Conservation (phyloP, 805 yeast genomes). For the Candida silvatica region DNA sequence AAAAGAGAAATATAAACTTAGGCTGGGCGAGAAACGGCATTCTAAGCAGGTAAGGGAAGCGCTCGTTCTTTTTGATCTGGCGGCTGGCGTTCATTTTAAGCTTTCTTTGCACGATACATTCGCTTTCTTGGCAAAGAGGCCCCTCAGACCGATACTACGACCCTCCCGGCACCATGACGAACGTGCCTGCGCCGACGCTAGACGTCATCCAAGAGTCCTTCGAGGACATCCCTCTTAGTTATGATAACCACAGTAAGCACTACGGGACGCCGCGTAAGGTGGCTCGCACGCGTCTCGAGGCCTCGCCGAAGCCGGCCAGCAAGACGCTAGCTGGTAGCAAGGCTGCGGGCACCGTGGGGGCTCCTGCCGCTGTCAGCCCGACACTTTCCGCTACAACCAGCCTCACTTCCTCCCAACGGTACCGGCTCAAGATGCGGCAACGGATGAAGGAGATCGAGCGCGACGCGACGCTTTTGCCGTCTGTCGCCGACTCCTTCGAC, state of each 20-base stretch:
- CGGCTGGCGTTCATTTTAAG: too few relatives aligned
- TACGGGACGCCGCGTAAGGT: neutral
- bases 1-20: too few relatives aligned
- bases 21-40: too few relatives aligned
- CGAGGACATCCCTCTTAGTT: slow-evolving; percentile 17
- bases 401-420: slow-evolving; percentile 2
- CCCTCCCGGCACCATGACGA: neutral
- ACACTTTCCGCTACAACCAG: neutral
- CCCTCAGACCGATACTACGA: too few relatives aligned
- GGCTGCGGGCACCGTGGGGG: too few relatives aligned
- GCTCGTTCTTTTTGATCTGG: too few relatives aligned
- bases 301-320: neutral
- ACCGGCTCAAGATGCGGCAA: neutral
- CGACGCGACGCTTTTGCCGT: slow-evolving; percentile 3
- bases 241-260: neutral
- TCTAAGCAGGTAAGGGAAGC: too few relatives aligned
- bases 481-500: slow-evolving; percentile 22
- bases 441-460: slow-evolving; percentile 1
- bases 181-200: slow-evolving; percentile 9
- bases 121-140: too few relatives aligned
- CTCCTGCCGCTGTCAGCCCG: neutral
- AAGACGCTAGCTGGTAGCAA: too few relatives aligned
- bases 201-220: slow-evolving; percentile 27
- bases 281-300: neutral
- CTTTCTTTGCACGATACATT: too few relatives aligned